Conservation (phyloP, 202 grass and related monocot species). For the Panicum virgatum region DNA sequence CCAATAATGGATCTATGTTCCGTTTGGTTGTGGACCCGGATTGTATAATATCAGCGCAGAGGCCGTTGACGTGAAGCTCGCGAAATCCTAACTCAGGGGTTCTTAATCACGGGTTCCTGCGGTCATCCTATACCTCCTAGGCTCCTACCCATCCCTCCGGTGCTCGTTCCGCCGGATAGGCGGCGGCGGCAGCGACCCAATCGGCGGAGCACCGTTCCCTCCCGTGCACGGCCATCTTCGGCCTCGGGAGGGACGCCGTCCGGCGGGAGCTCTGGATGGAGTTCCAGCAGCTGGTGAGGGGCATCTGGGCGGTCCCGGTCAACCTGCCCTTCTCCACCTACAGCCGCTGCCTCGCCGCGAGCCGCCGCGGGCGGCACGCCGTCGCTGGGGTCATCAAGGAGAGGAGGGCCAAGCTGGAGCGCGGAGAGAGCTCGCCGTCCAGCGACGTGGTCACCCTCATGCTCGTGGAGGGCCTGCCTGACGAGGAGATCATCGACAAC, state of each 20-base stretch:
- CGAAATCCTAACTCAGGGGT: too few species aligned
- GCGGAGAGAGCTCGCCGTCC: background rate
- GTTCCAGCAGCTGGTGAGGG: constrained; percentile 15
- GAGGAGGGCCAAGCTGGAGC: background rate
- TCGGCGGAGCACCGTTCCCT: too few species aligned
- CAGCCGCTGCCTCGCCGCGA: background rate
- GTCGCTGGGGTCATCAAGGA: background rate
- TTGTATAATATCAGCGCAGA: too few species aligned
- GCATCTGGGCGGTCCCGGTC: constrained; percentile 5
- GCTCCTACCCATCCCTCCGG: too few species aligned
- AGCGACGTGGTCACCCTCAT: background rate
- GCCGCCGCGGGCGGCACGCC: background rate
- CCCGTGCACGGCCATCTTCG: background rate
- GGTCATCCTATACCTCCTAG: too few species aligned
- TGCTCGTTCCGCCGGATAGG: too few species aligned
- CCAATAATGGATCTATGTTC: too few species aligned
- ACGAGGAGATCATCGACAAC: background rate
- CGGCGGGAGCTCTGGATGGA: background rate
- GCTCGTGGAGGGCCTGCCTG: background rate
- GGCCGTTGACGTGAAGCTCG: too few species aligned
- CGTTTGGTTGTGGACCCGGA: too few species aligned
- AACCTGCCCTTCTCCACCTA: background rate
- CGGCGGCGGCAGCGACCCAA: too few species aligned
- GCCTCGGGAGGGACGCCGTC: background rate
- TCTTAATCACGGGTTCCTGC: too few species aligned